phyloP scores from a whole-genome alignment of 2,329 filamentous ascomycete genomes.

The Aureobasidium uvarum region DNA sequence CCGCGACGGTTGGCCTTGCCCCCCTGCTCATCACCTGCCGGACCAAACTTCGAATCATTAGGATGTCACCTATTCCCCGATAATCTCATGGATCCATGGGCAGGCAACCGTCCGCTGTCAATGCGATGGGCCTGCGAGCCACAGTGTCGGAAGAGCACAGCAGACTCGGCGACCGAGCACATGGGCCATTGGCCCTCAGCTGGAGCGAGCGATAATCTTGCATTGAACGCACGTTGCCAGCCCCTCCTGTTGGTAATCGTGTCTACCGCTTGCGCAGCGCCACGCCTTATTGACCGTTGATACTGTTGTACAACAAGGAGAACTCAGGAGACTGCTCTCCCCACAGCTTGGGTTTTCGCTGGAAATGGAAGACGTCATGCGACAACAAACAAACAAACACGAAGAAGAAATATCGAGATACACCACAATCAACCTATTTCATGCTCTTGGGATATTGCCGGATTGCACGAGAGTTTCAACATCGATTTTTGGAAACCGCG shows the following conservation, averaged over 20 bases:
- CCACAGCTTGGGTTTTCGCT: conserved; percentile 5
- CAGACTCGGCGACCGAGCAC: conserved; percentile 3
- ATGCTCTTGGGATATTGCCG: not conserved
- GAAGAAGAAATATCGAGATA: not conserved
- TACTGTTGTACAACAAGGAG: conserved; percentile 18
- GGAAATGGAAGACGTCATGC: not conserved
- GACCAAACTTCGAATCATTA: conserved; percentile 13
- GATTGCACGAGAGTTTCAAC: not conserved
- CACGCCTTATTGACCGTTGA: conserved; percentile 22
- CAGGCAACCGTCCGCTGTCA: conserved; percentile 21
- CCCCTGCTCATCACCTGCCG: conserved; percentile 16
- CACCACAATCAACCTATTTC: not conserved
- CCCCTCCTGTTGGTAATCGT: conserved; percentile 21
- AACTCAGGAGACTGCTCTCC: conserved; percentile 2
- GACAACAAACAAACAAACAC: conserved; percentile 18
- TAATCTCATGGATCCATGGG: not conserved
- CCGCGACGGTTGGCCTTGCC: conserved; percentile 21
- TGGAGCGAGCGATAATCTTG: conserved; percentile 16
- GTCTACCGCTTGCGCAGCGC: conserved; percentile 19
- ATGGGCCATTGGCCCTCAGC: conserved; percentile 8
- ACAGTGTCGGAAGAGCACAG: conserved; percentile 3
- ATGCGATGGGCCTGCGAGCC: conserved; percentile 17
- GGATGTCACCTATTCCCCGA: conserved; percentile 3
- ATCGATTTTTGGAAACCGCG: not conserved
- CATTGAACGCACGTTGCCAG: conserved; percentile 16